Evolutionary conservation across 208 protist genomes (phyloP).

Genomic region (Acanthamoeba culbertsoni): DNA sequence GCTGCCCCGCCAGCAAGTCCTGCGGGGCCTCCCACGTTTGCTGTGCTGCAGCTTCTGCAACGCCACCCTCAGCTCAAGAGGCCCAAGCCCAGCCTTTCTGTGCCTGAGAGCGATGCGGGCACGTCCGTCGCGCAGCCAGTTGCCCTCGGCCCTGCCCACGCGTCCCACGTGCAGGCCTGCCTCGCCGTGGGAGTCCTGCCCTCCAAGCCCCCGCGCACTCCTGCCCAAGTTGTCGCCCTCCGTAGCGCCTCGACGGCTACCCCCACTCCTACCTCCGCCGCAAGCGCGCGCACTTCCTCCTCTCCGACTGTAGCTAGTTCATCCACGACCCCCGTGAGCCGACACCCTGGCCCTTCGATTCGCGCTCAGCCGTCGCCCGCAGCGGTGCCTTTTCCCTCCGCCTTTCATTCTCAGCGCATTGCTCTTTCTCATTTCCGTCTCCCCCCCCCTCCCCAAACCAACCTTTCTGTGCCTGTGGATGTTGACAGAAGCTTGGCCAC

Average conservation of each 20-base stretch:
- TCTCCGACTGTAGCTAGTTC: too few species aligned
- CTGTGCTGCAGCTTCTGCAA: conserved; percentile 1
- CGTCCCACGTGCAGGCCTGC: neutral
- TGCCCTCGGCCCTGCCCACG: neutral
- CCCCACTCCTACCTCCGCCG: neutral
- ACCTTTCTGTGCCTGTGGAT: too few species aligned
- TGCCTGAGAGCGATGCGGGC: too few species aligned
- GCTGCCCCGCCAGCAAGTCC: neutral
- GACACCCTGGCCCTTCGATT: too few species aligned
- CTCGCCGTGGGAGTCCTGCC: neutral
- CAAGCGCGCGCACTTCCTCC: neutral
- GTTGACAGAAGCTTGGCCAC: too few species aligned
- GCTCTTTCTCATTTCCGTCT: too few species aligned
- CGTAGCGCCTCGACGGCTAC: neutral
- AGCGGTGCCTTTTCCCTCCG: too few species aligned
- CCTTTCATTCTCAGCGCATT: too few species aligned
- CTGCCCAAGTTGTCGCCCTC: neutral
- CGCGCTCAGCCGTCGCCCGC: too few species aligned
- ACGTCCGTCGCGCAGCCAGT: neutral
- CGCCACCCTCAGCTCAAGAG: neutral
- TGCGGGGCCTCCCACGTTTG: neutral
- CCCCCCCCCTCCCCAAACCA: too few species aligned
- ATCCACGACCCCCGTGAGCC: too few species aligned
- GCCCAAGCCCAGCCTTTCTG: neutral
- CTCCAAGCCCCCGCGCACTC: neutral